Evolutionary conservation across 176 grass and related monocot genomes (phyloP).

Genomic region (Carex cristatella): DNA sequence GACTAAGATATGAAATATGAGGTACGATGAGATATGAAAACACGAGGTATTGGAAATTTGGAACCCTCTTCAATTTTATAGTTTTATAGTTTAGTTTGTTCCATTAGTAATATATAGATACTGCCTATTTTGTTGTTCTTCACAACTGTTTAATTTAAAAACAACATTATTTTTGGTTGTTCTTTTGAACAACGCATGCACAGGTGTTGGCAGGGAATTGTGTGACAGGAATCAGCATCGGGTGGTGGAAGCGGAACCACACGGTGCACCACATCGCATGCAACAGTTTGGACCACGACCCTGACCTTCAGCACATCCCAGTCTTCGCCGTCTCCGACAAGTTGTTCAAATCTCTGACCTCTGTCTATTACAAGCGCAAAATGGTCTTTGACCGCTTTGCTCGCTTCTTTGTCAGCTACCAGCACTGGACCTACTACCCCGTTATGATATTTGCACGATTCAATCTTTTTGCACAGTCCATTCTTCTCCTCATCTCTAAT

Average conservation of each 20-base stretch:
- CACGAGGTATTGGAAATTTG: no score
- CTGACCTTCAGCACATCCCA: conserved; percentile 45
- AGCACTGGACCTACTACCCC: conserved; percentile 51
- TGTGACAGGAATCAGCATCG: conserved; percentile 38
- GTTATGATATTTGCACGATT: conserved; percentile 40
- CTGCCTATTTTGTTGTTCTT: no score
- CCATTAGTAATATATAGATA: no score
- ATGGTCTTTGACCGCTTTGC: conserved; percentile 22
- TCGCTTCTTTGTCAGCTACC: conserved; percentile 40
- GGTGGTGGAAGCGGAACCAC: conserved; percentile 46
- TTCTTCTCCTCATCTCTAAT: conserved; percentile 20
- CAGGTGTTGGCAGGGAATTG: conserved; percentile 30
- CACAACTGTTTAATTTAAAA: no score
- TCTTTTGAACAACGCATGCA: neutral
- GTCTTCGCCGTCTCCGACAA: conserved; percentile 32
- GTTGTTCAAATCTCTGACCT: conserved; percentile 36
- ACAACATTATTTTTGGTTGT: no score
- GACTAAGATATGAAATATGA: no score
- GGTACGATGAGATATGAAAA: no score
- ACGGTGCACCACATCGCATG: conserved; percentile 47
- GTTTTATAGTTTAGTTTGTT: neutral
- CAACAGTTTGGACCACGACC: conserved; percentile 45
- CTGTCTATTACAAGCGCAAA: conserved; percentile 31
- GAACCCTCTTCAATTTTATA: neutral
- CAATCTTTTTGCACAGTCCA: conserved; percentile 35